These are phyloP conservation scores for Apiotrichum brassicae DNA, from an alignment of 1,284 basidiomycete genomes.

Conservation along the genomic window DNA sequence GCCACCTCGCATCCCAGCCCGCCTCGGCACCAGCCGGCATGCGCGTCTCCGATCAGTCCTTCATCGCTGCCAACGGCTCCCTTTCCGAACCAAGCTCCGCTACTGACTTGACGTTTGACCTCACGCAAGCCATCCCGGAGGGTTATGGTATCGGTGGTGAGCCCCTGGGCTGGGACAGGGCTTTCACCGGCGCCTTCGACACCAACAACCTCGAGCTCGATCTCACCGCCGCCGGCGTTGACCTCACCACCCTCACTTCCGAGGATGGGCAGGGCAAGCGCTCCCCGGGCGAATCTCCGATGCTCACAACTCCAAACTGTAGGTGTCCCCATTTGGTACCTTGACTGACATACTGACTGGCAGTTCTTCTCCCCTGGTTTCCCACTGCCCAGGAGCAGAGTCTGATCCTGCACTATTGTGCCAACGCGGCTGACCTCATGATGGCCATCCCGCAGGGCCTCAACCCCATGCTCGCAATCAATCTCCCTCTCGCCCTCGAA, in stretches of 20 bases:
- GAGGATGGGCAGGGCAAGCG: background rate
- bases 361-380: slow-evolving; percentile 39
- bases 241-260: background rate
- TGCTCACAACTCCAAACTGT: slow-evolving; percentile 4
- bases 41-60: background rate
- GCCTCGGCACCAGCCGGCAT: background rate
- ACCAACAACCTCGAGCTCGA: slow-evolving; percentile 1
- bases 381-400: slow-evolving; percentile 44
- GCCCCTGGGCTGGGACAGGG: slow-evolving; percentile 10
- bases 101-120: slow-evolving; percentile 2
- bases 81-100: background rate
- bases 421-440: slow-evolving; percentile 46
- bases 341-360: background rate
- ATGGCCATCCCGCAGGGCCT: slow-evolving; percentile 48
- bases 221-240: background rate
- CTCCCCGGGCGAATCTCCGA: background rate
- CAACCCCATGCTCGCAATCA: slow-evolving; percentile 49
- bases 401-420: slow-evolving; percentile 44
- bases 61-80: background rate
- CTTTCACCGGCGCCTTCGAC: slow-evolving; percentile 2
- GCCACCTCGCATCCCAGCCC: background rate
- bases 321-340: background rate
- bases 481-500: slow-evolving; percentile 46
- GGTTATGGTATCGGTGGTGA: slow-evolving; percentile 8
- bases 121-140: slow-evolving; percentile 10